Evolutionary conservation across 2,329 filamentous ascomycete genomes (phyloP).

Genomic region (Xylariaceae sp.): DNA sequence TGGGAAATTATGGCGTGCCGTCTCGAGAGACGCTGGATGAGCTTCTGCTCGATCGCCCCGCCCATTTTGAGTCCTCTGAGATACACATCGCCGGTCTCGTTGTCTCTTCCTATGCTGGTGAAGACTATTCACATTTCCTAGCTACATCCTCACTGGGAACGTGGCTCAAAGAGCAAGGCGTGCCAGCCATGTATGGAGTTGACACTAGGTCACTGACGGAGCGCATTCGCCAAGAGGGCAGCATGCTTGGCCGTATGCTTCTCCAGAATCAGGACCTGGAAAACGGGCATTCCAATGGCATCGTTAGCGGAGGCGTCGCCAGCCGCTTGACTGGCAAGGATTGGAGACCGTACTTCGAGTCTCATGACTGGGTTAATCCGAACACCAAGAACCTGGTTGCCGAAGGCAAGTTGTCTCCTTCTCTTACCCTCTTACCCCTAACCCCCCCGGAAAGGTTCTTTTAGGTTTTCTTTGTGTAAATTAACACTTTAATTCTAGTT

Average conservation of each 20-base stretch:
- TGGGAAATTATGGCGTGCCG: constrained; percentile 97
- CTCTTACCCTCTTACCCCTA: neutral
- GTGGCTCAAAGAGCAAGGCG: constrained; percentile 93
- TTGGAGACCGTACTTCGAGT: constrained; percentile 63
- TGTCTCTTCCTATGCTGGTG: constrained; percentile 85
- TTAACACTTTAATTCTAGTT: constrained; percentile 57
- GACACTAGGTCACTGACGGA: constrained; percentile 94
- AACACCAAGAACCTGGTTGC: constrained; percentile 90
- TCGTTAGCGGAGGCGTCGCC: constrained; percentile 38
- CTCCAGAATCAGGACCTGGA: constrained; percentile 57
- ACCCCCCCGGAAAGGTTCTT: constrained; percentile 17
- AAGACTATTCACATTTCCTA: constrained; percentile 92
- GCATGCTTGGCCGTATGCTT: constrained; percentile 90
- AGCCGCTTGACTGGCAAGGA: constrained; percentile 38
- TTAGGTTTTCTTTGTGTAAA: constrained; percentile 20
- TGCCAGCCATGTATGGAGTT: constrained; percentile 91
- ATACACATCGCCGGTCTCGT: constrained; percentile 94
- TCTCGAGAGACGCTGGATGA: constrained; percentile 80
- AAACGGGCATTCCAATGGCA: constrained; percentile 41
- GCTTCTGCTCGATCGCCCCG: constrained; percentile 78
- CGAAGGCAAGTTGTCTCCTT: constrained; percentile 67
- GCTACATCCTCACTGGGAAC: constrained; percentile 84
- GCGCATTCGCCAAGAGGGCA: constrained; percentile 87
- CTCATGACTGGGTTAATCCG: constrained; percentile 84
- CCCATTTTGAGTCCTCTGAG: constrained; percentile 85